Conservation (phyloP, 306 rosid species). For the Comarum palustre region DNA sequence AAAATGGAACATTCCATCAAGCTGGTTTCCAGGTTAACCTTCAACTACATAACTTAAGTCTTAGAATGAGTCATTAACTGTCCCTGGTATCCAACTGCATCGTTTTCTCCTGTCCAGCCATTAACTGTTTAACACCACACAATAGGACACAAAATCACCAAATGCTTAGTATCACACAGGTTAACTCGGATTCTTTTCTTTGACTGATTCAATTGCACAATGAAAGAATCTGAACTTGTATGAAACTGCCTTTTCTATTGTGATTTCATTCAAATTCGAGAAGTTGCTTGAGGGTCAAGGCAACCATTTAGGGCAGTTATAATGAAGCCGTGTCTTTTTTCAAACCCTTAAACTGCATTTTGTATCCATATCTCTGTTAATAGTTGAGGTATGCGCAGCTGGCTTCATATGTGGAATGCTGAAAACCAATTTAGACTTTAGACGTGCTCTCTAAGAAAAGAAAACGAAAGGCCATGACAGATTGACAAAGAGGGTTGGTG, state of each 20-base stretch:
- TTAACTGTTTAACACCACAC: background rate
- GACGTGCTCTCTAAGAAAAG: constrained; percentile 27
- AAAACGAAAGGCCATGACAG: constrained; percentile 8
- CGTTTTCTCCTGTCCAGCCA: too few species aligned
- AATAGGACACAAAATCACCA: background rate
- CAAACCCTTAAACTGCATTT: background rate
- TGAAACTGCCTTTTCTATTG: background rate
- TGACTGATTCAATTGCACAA: background rate
- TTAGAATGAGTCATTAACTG: too few species aligned
- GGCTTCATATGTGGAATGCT: constrained; percentile 16
- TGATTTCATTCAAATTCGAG: background rate
- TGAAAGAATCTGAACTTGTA: background rate
- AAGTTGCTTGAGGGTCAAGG: background rate
- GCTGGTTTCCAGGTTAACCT: background rate
- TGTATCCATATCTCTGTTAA: background rate
- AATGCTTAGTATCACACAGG: background rate
- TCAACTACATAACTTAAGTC: background rate
- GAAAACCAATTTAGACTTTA: constrained; percentile 8
- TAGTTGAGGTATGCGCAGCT: background rate
- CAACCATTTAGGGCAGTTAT: background rate
- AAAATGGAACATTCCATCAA: background rate
- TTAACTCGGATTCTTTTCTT: background rate
- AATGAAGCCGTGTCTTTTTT: background rate
- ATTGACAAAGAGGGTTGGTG: background rate
- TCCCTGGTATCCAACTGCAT: too few species aligned